Conservation (phyloP, 2,329 filamentous ascomycete genomes). For the Ambrosiella xylebori region DNA sequence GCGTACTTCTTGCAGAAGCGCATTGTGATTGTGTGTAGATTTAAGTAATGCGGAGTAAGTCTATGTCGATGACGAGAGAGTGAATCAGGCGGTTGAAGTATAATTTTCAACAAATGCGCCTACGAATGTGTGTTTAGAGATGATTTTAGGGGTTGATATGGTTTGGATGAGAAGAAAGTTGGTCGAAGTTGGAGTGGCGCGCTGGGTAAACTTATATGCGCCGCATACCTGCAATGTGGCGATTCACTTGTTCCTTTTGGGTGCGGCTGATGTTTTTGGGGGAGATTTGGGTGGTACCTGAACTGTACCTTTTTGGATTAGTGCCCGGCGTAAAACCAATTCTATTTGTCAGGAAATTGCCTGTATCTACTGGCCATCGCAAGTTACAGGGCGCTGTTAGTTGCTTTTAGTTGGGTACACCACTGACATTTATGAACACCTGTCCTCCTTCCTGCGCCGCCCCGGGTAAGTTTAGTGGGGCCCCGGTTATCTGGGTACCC, state of each 20-base stretch:
- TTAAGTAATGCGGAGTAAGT: neutral
- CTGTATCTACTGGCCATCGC: neutral
- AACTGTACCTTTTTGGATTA: too few species aligned
- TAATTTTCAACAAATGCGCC: neutral
- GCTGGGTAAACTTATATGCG: too few species aligned
- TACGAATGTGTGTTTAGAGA: neutral
- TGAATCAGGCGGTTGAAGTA: conserved; percentile 15
- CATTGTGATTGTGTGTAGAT: conserved; percentile 23
- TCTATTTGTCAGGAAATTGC: too few species aligned
- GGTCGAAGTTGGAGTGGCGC: neutral
- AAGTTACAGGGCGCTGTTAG: neutral
- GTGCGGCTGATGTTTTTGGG: too few species aligned
- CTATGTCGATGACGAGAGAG: conserved; percentile 5
- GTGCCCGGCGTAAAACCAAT: too few species aligned
- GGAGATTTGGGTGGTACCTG: too few species aligned
- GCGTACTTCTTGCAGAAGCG: conserved; percentile 30
- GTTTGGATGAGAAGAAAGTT: neutral
- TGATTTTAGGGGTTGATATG: neutral
- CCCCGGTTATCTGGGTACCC: neutral
- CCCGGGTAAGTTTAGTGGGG: neutral
- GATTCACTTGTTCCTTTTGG: too few species aligned
- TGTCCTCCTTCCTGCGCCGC: neutral
- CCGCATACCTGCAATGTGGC: too few species aligned
- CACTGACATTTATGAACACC: neutral
- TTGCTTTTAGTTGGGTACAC: neutral